Base-by-base conservation (phyloP, 306 rosid genomes). In the Carpinus fangiana region DNA sequence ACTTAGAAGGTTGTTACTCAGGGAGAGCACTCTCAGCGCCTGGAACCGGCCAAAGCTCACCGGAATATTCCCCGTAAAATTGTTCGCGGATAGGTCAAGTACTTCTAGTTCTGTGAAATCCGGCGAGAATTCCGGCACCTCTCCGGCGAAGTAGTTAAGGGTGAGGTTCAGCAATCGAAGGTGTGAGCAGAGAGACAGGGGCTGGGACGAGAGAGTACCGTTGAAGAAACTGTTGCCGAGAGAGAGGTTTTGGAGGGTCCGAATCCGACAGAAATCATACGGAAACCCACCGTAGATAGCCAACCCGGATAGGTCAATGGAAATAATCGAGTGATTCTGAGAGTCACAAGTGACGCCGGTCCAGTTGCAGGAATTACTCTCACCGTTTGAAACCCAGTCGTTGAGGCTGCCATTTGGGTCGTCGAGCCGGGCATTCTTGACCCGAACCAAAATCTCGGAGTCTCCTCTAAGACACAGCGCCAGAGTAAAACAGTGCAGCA, bases 41-140 rank as follows among this genome's bases (percentile, higher is more conserved):
- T 85, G 84, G 12, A 95, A 79, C 56, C 48, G 41, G 23, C 92
- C 90, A 18, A 84, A 86, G 62, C 96, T 90, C 2, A n/a, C 80
- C 13, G 98, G 97, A 47, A 95, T 82, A 0, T 86, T 73, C 6
- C 97, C 97, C 8, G 93, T 70, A 74, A 95, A 90, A 90, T 89
- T 91, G 90, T 95, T 96, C 0, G 0, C 0, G 0, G 97, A 82
- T 45, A 90, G 86, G 81, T 90, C 89, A 0, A 96, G 88, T 1
- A 38, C 13, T 60, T 69, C 81, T 2, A 93, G 75, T 26, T 85
- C 50, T 2, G 21, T 9, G 43, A 88, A 86, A 5, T 46, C 90
- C 16, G 80, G 76, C 5, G 83, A 60, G 16, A 96, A 88, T 5
- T 86, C 90, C 73, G 98, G 98, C 78, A 93, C 73, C 3, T 18